Evolutionary conservation across 129 eudicot genomes (phyloP).

Genomic region (Centrapalus pauciflorus): DNA sequence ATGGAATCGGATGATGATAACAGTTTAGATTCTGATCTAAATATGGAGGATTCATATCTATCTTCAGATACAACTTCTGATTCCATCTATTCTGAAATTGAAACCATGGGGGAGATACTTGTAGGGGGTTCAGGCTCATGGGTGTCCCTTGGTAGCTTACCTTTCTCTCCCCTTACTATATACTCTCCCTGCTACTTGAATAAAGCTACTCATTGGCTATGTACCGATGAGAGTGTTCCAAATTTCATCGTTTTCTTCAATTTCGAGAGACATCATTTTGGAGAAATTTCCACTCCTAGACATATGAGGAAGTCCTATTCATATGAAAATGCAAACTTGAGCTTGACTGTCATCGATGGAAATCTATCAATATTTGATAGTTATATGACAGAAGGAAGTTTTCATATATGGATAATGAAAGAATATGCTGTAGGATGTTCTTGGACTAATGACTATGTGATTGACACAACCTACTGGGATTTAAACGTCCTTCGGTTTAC

Average conservation of each 20-base stretch:
- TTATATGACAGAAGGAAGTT: neutral
- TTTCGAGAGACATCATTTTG: constrained; percentile 12
- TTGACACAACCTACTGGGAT: constrained; percentile 9
- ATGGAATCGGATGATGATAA: neutral
- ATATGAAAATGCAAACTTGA: neutral
- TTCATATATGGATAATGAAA: constrained; percentile 18
- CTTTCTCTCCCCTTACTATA: constrained; percentile 6
- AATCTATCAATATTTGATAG: constrained; percentile 16
- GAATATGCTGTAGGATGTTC: constrained; percentile 7
- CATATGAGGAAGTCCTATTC: neutral
- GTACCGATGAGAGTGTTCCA: neutral
- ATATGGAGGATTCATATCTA: neutral
- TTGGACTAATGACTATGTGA: constrained; percentile 19
- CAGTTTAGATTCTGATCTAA: neutral
- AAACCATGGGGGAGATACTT: constrained; percentile 12
- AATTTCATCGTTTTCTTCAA: constrained; percentile 17
- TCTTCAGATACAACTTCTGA: neutral
- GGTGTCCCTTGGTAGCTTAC: constrained; percentile 1
- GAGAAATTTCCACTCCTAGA: constrained; percentile 1
- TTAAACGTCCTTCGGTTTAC: neutral
- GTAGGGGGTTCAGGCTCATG: constrained; percentile 18
- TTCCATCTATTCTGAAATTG: neutral
- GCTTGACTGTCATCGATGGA: neutral
- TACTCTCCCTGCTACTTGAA: constrained; percentile 16
- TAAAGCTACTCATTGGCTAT: constrained; percentile 23